phyloP scores from a whole-genome alignment of 2,329 filamentous ascomycete genomes.

The Ophioceras dolichostomum region DNA sequence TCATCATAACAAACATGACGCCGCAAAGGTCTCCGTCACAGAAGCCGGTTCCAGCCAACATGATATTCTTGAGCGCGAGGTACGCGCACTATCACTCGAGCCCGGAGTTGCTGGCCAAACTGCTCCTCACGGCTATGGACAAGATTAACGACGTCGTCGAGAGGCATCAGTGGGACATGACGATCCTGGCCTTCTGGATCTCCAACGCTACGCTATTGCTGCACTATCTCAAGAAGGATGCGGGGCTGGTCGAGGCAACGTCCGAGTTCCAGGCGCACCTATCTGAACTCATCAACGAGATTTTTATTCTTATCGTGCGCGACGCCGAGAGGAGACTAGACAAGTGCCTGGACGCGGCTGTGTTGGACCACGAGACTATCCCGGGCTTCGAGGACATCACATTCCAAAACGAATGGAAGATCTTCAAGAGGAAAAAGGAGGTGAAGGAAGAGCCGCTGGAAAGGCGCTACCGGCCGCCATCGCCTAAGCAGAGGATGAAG shows the following conservation, averaged over 20 bases:
- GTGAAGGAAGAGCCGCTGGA: constrained; percentile 83
- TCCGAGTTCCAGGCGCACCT: constrained; percentile 86
- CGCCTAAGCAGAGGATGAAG: constrained; percentile 84
- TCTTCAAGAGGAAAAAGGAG: constrained; percentile 85
- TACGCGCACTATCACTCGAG: constrained; percentile 97
- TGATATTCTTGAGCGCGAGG: constrained; percentile 87
- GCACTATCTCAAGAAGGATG: constrained; percentile 93
- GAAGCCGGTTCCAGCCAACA: constrained; percentile 93
- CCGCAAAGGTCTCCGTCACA: constrained; percentile 92
- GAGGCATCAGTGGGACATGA: constrained; percentile 97
- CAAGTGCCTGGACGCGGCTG: constrained; percentile 83
- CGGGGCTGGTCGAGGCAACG: constrained; percentile 67
- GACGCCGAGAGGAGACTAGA: constrained; percentile 94
- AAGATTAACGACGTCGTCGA: constrained; percentile 98
- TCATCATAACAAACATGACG: constrained; percentile 96
- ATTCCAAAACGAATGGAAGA: constrained; percentile 97
- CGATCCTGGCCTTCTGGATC: constrained; percentile 96
- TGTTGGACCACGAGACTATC: constrained; percentile 97
- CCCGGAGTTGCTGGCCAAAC: constrained; percentile 65
- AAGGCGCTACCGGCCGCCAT: constrained; percentile 83
- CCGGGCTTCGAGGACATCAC: constrained; percentile 93
- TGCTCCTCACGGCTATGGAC: constrained; percentile 80
- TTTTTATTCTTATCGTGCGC: constrained; percentile 93
- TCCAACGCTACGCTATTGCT: constrained; percentile 92
- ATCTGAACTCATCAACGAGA: constrained; percentile 91